Evolutionary conservation across 2,329 filamentous ascomycete genomes (phyloP), one percentile per base, ranked within the genome.

Genomic region (Trichoderma sp.): DNA sequence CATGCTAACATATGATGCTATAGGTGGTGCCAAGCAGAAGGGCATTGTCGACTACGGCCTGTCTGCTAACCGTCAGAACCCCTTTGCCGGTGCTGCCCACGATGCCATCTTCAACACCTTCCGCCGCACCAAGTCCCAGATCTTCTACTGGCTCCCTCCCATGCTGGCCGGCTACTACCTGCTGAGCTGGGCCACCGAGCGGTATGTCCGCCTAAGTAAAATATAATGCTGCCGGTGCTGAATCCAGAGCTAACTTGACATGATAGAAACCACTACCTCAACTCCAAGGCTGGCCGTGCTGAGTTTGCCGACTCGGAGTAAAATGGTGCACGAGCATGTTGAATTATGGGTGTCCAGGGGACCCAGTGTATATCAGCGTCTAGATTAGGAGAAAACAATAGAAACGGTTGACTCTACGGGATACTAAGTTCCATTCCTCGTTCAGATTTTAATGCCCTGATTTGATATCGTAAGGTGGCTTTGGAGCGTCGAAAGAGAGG

Each of bases 81-180:
- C 94, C 75, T 88, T 97, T 76, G 94, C 94, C 75, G 93, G 93
- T 78, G 86, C 91, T 73, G 83, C 88, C 75, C 85, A 95, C 83
- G 92, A 91, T 76, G 95, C 95, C 80, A 85, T 98, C 86, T 98
- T 98, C 91, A 99, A 99, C 89, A 91, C 90, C 78, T 97, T 92
- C 89, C 91, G 96, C 83, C 91, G 96, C 79, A 93, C 92, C 84
- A 91, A 90, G 82, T 83, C 88, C 77, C 96, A 98, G 87, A 90
- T 97, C 77, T 90, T 98, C 77, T 99, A 95, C 89, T 91, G 95
- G 83, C 88, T 91, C 30, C 93, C 96, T 73, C 92, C 95, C 51
- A 85, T 97, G 77, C 78, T 96, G 75, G 83, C 87, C 76, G 94
- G 89, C 76, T 99, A 98, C 86, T 90, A 91, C 81, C 81, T 90